phyloP scores from a whole-genome alignment of 139 green algal genomes.

The Nannochloris sp. region DNA sequence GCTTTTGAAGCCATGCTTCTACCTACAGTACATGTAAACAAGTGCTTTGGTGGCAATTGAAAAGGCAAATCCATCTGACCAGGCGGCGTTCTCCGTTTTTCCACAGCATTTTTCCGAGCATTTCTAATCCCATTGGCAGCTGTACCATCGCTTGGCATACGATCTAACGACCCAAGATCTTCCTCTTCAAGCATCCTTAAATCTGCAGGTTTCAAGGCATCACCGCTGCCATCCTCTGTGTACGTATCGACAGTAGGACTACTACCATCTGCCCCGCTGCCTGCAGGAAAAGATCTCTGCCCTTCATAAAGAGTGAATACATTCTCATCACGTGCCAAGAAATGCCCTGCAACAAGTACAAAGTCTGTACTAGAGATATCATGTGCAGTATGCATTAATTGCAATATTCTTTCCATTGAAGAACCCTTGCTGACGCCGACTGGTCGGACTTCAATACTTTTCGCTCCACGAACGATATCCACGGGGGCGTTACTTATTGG shows the following conservation, averaged over 20 bases:
- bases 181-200: too few species aligned
- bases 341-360: slow-evolving; percentile 82
- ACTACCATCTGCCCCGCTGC: too few species aligned
- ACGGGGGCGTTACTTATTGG: slow-evolving; percentile 95
- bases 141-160: background rate
- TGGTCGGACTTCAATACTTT: slow-evolving; percentile 86
- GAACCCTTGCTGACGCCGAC: slow-evolving; percentile 92
- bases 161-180: too few species aligned
- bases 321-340: slow-evolving; percentile 90
- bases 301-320: slow-evolving; percentile 90
- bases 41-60: slow-evolving; percentile 57
- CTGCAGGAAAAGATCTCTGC: background rate
- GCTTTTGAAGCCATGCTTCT: slow-evolving; percentile 28
- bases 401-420: slow-evolving; percentile 76
- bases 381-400: slow-evolving; percentile 27
- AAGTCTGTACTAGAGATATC: slow-evolving; percentile 31
- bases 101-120: background rate
- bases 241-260: too few species aligned
- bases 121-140: too few species aligned
- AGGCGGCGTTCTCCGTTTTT: background rate
- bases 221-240: too few species aligned
- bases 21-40: slow-evolving; percentile 85
- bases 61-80: slow-evolving; percentile 26
- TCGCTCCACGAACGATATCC: slow-evolving; percentile 87
- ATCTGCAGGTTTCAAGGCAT: too few species aligned